Conservation (phyloP, 306 rosid species). For the Sphenostylis stenocarpa region DNA sequence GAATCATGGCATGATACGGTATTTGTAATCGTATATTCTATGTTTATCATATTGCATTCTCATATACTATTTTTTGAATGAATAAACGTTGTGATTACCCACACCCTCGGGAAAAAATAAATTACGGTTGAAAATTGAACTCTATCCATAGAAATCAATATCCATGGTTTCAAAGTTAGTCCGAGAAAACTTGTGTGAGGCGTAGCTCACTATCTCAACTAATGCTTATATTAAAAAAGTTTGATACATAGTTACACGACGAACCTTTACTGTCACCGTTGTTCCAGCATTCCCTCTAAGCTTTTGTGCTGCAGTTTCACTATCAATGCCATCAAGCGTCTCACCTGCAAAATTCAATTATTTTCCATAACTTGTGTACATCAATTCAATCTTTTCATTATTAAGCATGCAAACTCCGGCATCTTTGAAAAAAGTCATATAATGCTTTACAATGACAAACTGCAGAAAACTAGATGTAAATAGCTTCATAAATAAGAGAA, state of each 20-base stretch:
- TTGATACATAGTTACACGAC: conserved; percentile 32
- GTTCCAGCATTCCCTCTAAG: conserved; percentile 95
- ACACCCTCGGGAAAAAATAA: neutral
- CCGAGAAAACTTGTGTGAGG: neutral
- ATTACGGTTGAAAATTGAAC: conserved; percentile 2
- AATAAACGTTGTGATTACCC: neutral
- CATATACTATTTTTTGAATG: neutral
- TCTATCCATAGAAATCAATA: neutral
- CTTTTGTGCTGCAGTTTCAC: conserved; percentile 82
- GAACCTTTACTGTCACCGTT: conserved; percentile 72
- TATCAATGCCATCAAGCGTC: conserved; percentile 71
- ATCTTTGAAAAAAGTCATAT: neutral
- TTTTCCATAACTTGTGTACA: neutral
- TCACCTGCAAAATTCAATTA: conserved; percentile 57
- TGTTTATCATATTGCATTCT: too few relatives aligned
- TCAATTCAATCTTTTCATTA: neutral
- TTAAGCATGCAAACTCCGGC: neutral
- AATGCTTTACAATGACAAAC: neutral
- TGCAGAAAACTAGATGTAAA: conserved; percentile 4
- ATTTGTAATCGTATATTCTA: too few relatives aligned
- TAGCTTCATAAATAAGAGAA: neutral
- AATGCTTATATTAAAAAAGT: conserved; percentile 21
- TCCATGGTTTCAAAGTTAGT: neutral
- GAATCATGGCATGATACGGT: too few relatives aligned
- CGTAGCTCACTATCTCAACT: neutral